Evolutionary conservation across 768 basidiomycete genomes (phyloP).

Genomic region (Solioccasus polychromus): DNA sequence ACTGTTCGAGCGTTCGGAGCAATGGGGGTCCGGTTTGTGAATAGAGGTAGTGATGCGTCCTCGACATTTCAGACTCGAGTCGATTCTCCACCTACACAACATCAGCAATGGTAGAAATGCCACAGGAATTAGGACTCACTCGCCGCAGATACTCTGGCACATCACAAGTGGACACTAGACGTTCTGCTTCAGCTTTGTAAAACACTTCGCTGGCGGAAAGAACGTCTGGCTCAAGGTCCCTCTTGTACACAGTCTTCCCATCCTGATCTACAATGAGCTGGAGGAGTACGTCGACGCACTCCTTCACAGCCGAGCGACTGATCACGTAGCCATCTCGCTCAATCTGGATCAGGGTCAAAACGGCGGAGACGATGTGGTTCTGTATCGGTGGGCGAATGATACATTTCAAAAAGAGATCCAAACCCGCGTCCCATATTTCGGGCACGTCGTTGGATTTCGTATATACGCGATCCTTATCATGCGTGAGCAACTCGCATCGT

Average conservation of each 20-base stretch:
- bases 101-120: constrained; percentile 7
- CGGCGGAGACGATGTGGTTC: constrained; percentile 74
- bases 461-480: constrained; percentile 82
- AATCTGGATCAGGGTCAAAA: constrained; percentile 82
- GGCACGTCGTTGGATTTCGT: constrained; percentile 73
- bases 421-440: constrained; percentile 76
- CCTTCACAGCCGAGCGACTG: constrained; percentile 87
- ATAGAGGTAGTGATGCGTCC: constrained; percentile 84
- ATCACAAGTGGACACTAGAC: constrained; percentile 69
- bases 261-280: constrained; percentile 54
- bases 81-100: constrained; percentile 68
- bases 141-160: constrained; percentile 77
- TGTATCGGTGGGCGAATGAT: constrained; percentile 83
- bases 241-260: constrained; percentile 68
- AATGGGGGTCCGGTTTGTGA: constrained; percentile 68
- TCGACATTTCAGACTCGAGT: constrained; percentile 77
- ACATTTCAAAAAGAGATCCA: constrained; percentile 76
- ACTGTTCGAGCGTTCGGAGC: constrained; percentile 69
- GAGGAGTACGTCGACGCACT: constrained; percentile 81
- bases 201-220: constrained; percentile 75
- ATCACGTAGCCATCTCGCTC: constrained; percentile 92
- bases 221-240: constrained; percentile 80
- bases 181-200: constrained; percentile 73
- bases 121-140: constrained; percentile 45
- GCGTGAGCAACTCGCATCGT: constrained; percentile 12